phyloP scores from a whole-genome alignment of 2,329 filamentous ascomycete genomes.

The Colletotrichum sp. region DNA sequence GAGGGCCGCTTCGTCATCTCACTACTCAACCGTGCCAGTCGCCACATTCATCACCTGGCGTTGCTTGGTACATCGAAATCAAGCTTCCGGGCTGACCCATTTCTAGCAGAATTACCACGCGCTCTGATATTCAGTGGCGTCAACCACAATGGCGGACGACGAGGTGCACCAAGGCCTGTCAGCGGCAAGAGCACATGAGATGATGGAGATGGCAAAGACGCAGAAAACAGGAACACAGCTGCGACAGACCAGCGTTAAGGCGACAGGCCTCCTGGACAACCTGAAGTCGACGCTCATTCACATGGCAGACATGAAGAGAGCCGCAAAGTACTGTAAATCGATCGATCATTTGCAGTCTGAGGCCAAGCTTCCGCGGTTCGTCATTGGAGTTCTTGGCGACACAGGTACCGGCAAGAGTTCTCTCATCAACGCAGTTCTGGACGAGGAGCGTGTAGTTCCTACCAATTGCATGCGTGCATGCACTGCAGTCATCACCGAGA shows the following conservation, averaged over 20 bases:
- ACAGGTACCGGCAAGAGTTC: conserved; percentile 68
- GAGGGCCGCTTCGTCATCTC: neutral
- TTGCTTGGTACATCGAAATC: neutral
- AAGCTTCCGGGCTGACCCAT: neutral
- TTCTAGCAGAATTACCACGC: neutral
- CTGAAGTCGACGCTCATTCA: neutral
- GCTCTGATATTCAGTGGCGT: neutral
- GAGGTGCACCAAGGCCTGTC: neutral
- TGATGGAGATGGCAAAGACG: neutral
- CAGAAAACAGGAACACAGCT: neutral
- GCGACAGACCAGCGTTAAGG: neutral
- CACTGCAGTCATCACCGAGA: conserved; percentile 65
- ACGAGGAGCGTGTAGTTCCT: conserved; percentile 57
- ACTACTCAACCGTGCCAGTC: neutral
- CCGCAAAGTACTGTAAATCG: neutral
- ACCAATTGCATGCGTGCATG: conserved; percentile 63
- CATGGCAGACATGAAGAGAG: neutral
- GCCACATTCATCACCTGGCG: neutral
- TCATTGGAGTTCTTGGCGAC: conserved; percentile 65
- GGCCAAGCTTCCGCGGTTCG: conserved; percentile 32
- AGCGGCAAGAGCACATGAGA: neutral
- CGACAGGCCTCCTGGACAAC: neutral
- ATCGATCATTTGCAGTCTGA: conserved; percentile 23
- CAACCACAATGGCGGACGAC: neutral
- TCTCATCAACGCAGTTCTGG: conserved; percentile 67